A percentile compares a stretch with the other conserved stretches of the same genome.
phyloP scores from a whole-genome alignment of 176 grass and related monocot genomes.

The Avena atlantica region DNA sequence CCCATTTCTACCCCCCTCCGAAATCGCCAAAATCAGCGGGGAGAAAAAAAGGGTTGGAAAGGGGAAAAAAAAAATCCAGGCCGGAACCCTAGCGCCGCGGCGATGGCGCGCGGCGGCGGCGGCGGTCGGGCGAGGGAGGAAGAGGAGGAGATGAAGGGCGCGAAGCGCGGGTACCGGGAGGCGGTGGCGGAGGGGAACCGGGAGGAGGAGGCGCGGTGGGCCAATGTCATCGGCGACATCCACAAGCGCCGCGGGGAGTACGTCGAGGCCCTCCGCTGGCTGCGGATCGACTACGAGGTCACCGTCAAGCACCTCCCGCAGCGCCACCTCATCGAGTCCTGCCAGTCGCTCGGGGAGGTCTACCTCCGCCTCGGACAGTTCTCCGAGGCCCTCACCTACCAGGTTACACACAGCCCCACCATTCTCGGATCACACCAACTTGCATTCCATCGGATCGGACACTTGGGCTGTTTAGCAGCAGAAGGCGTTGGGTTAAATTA shows the following conservation, averaged over 20 bases:
- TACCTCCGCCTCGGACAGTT: conserved; percentile 70
- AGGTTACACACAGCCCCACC: conserved; percentile 40
- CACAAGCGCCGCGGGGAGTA: conserved; percentile 84
- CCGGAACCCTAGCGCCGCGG: conserved; percentile 41
- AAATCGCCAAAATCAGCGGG: not conserved
- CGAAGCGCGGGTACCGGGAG: conserved; percentile 68
- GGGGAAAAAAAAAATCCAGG: not conserved
- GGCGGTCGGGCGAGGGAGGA: conserved; percentile 48
- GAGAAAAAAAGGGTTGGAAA: not conserved
- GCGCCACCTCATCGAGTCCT: conserved; percentile 78
- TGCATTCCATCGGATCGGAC: not conserved
- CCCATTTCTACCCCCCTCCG: not conserved
- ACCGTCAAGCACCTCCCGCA: conserved; percentile 78
- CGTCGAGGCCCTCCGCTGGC: conserved; percentile 81
- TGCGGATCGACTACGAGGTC: conserved; percentile 73
- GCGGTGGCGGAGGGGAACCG: conserved; percentile 71
- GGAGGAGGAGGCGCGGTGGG: conserved; percentile 86
- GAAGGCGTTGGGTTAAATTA: not conserved
- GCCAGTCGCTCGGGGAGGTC: conserved; percentile 91
- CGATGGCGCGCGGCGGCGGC: conserved; percentile 40
- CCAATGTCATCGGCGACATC: conserved; percentile 91
- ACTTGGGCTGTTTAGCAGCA: not conserved
- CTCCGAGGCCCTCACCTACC: conserved; percentile 73
- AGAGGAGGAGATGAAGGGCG: conserved; percentile 68
- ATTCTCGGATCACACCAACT: not conserved